A percentile compares a stretch with the other conserved stretches of the same genome.
phyloP scores from a whole-genome alignment of 2,329 filamentous ascomycete species.

The Cladosporium sp. region DNA sequence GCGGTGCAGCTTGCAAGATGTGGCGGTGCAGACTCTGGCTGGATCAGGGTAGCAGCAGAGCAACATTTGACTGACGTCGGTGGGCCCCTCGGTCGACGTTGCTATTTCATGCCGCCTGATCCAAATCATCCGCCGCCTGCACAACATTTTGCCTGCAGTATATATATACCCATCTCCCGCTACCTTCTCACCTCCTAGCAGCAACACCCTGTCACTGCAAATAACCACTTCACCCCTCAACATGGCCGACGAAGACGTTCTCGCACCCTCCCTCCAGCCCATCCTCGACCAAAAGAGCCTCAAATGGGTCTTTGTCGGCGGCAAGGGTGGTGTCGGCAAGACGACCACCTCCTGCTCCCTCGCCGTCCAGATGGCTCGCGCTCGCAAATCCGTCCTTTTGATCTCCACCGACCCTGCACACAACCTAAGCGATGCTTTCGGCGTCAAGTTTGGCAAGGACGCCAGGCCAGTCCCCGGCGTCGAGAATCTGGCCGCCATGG shows the following conservation, averaged over 20 bases:
- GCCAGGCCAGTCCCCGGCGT: conserved; percentile 89
- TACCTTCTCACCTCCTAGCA: conserved; percentile 2
- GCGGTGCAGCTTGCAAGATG: too few relatives aligned
- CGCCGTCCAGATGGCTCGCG: conserved; percentile 92
- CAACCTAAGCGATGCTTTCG: conserved; percentile 96
- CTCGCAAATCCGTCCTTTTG: conserved; percentile 90
- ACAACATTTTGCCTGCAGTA: too few relatives aligned
- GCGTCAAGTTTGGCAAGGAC: conserved; percentile 99
- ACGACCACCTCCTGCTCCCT: conserved; percentile 99
- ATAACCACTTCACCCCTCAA: conserved; percentile 12
- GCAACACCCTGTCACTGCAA: background rate
- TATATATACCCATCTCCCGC: background rate
- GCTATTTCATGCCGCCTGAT: background rate
- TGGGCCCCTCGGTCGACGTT: too few relatives aligned
- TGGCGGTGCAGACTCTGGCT: background rate
- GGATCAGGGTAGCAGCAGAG: background rate
- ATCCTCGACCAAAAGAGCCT: conserved; percentile 93
- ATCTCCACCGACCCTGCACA: conserved; percentile 98
- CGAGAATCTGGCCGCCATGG: conserved; percentile 93
- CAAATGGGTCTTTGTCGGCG: conserved; percentile 98
- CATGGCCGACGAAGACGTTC: conserved; percentile 64
- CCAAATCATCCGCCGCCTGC: background rate
- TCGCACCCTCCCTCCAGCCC: conserved; percentile 89
- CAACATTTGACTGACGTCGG: background rate
- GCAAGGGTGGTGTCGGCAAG: conserved; percentile 97